Base-by-base conservation (phyloP, 2,329 filamentous ascomycete species). In the Pyrenophora tritici-repentis region DNA sequence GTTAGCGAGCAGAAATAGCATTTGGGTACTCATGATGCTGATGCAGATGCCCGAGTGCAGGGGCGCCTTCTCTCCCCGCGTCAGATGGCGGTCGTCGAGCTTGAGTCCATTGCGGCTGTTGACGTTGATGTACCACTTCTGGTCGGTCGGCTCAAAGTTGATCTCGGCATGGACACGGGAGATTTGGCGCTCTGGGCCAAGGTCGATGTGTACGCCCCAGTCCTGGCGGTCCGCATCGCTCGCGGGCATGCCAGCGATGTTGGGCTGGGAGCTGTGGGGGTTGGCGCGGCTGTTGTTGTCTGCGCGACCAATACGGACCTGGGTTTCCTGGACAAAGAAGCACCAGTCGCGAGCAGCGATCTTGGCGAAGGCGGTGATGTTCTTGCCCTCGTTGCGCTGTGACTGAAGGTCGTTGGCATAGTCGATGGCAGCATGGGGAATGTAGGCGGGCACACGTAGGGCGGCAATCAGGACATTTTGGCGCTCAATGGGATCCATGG, bases 1-100 rank as follows among this genome's bases (percentile, higher is more conserved):
- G 18, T 85, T 85, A 0, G 94, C 93, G n/a, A 96, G 84, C 40
- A 97, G 90, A 74, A 99, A 99, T 81, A 97, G 93, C 94, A 99
- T 99, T 77, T 99, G 93, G 1, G 94, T 89, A 45, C 90, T 90
- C 63, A 88, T 89, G 67, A 97, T 90, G 68, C 96, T 91, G 50
- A 99, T 87, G 36, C 97, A 90, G 70, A 93, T 87, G 50, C 94
- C 94, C 65, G 92, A 96, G 35, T 85, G 84, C 20, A 99, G 81
- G 24, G 84, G 77, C 29, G 85, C 82, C 31, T 84, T 81, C 33
- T 82, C 77, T 10, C 88, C 87, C 43, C 86, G 81, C 65, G 88
- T 89, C 48, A 95, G 76, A 16, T 83, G 78, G 42, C 77, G 76
- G 54, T 90, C 90, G 71, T 99, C 90, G 17, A 97, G 80, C 66